These are phyloP conservation scores for Xylariales sp. DNA, from an alignment of 2,329 filamentous ascomycete genomes.

Conservation along the genomic window DNA sequence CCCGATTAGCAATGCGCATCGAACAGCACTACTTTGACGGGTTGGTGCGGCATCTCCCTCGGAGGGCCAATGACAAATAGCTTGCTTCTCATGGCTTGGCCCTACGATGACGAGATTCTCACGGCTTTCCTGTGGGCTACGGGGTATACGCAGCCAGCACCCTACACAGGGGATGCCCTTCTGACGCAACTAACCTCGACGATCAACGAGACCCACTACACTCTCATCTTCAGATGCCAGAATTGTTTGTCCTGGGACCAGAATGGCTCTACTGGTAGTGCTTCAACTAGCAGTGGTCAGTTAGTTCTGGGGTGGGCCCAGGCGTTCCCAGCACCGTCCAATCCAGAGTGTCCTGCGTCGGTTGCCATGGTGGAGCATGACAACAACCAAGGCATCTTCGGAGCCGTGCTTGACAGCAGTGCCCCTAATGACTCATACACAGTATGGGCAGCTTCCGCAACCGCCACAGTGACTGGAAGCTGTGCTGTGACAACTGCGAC, in stretches of 20 bases:
- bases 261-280: slow-evolving; percentile 36
- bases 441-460: slow-evolving; percentile 39
- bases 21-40: slow-evolving; percentile 39
- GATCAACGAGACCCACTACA: slow-evolving; percentile 54
- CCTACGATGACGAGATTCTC: slow-evolving; percentile 46
- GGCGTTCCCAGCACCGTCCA: slow-evolving; percentile 36
- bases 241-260: slow-evolving; percentile 51
- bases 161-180: slow-evolving; percentile 58
- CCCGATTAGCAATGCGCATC: slow-evolving; percentile 38
- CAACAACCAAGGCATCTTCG: slow-evolving; percentile 48
- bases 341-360: slow-evolving; percentile 37
- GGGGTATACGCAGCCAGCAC: slow-evolving; percentile 53
- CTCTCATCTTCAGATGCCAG: slow-evolving; percentile 61
- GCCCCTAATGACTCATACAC: slow-evolving; percentile 36
- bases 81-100: slow-evolving; percentile 55
- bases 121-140: slow-evolving; percentile 54
- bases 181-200: slow-evolving; percentile 56
- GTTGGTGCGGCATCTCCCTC: slow-evolving; percentile 56
- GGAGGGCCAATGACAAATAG: slow-evolving; percentile 53
- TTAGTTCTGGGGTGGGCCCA: slow-evolving; percentile 54
- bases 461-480: slow-evolving; percentile 31
- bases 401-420: slow-evolving; percentile 32
- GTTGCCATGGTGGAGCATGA: slow-evolving; percentile 50
- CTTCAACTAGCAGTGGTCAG: slow-evolving; percentile 37
- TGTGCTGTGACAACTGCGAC: slow-evolving; percentile 22